Conservation (phyloP, 768 basidiomycete species). For the Amanita pallidorosea region DNA sequence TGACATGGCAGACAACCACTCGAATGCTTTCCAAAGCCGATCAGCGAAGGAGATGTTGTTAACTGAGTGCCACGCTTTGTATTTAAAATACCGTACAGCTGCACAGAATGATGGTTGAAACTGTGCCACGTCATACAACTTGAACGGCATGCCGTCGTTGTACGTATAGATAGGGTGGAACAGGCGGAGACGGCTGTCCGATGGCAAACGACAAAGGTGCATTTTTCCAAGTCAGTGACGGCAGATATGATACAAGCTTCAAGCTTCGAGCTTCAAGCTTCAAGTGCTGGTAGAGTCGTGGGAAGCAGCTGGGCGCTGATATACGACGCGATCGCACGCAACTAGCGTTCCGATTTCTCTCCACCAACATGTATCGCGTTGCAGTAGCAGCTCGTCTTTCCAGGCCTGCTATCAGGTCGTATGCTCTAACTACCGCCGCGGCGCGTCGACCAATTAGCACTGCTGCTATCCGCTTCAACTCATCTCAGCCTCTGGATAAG, state of each 20-base stretch:
- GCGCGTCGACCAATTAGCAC: neutral
- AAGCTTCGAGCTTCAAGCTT: too few species aligned
- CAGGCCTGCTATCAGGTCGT: constrained; percentile 8
- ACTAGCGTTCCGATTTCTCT: too few species aligned
- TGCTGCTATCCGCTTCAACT: constrained; percentile 20
- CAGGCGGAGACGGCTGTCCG: too few species aligned
- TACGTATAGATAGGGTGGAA: too few species aligned
- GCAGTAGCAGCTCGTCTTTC: constrained; percentile 15
- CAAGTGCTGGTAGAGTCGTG: too few species aligned
- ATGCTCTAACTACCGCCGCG: neutral
- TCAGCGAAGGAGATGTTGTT: neutral
- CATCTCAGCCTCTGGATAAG: constrained; percentile 16
- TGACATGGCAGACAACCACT: neutral
- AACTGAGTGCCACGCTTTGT: neutral
- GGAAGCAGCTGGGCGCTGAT: neutral
- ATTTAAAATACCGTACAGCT: too few species aligned
- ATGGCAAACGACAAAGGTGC: too few species aligned
- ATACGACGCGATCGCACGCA: neutral
- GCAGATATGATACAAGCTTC: too few species aligned
- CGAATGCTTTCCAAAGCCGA: constrained; percentile 2
- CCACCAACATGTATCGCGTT: constrained; percentile 18
- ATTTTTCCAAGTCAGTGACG: too few species aligned
- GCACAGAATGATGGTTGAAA: too few species aligned
- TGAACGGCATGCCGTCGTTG: too few species aligned
- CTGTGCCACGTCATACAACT: too few species aligned